Conservation (phyloP, 768 basidiomycete species). For the Boletus huronensis region DNA sequence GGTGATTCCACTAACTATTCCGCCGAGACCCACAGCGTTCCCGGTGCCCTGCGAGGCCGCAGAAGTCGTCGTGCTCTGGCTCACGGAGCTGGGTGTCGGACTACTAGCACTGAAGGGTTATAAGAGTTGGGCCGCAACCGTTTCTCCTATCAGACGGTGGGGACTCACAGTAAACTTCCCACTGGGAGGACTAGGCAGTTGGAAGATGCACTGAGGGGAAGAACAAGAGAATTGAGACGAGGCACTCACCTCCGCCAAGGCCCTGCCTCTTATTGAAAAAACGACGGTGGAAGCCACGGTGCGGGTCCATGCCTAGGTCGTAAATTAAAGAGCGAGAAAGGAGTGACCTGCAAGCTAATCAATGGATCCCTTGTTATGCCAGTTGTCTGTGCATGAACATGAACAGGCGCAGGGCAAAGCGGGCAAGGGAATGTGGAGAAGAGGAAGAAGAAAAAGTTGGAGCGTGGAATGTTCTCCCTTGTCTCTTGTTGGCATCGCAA, state of each 20-base stretch:
- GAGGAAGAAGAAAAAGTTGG: neutral
- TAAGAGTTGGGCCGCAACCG: neutral
- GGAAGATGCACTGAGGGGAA: neutral
- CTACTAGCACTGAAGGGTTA: conserved; percentile 8
- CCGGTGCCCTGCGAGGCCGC: neutral
- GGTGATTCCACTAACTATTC: conserved; percentile 12
- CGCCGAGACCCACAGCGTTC: neutral
- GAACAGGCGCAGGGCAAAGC: neutral
- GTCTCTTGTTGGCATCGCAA: conserved; percentile 32
- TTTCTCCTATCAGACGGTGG: neutral
- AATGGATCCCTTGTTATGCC: neutral
- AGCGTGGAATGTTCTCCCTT: conserved; percentile 3
- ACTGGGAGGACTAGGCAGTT: conserved; percentile 12
- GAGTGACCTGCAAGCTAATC: conserved; percentile 17
- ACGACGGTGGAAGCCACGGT: conserved; percentile 14
- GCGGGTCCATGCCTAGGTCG: conserved; percentile 20
- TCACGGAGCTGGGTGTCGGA: neutral
- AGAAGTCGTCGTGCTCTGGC: neutral
- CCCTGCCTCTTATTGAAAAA: conserved; percentile 26
- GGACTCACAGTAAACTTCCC: conserved; percentile 24
- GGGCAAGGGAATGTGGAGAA: neutral
- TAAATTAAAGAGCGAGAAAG: conserved; percentile 20
- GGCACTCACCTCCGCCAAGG: conserved; percentile 27
- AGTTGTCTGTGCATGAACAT: conserved; percentile 9
- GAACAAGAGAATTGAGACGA: neutral